Evolutionary conservation across 2,329 filamentous ascomycete species (phyloP).

Genomic region (Mycosphaerella sp.): DNA sequence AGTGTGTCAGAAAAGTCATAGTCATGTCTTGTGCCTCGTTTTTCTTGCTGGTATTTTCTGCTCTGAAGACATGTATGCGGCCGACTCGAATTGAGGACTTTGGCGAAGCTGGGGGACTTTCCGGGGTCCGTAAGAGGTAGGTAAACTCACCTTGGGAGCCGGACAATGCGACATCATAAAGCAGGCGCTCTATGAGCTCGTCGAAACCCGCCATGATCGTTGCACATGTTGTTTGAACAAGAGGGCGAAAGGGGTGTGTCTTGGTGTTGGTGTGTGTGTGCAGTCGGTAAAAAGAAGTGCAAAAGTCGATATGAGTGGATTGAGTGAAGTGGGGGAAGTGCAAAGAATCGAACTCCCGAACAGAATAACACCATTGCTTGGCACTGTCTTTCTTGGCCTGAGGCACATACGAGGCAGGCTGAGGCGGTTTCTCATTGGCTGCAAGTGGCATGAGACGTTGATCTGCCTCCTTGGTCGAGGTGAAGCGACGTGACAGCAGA

Average conservation of each 20-base stretch:
- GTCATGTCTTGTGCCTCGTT: not conserved
- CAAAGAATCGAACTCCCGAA: not conserved
- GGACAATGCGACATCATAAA: conserved; percentile 54
- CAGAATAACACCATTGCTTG: not conserved
- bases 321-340: not conserved
- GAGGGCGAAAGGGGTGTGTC: not conserved
- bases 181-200: conserved; percentile 51
- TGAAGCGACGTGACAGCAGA: too few species aligned
- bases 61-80: not conserved
- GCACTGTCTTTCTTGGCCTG: not conserved
- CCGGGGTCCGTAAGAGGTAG: not conserved
- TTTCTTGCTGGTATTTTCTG: not conserved
- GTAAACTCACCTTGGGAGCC: conserved; percentile 50
- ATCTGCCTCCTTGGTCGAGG: too few species aligned
- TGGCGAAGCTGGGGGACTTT: not conserved
- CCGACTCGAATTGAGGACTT: conserved; percentile 9
- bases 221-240: conserved; percentile 13
- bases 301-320: not conserved
- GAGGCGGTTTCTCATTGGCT: not conserved
- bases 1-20: not conserved
- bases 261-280: not conserved
- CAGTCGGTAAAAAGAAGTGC: not conserved
- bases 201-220: conserved; percentile 42
- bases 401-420: not conserved
- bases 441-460: not conserved